phyloP scores from a whole-genome alignment of 139 green algal species.

The Chloropicon primus region DNA sequence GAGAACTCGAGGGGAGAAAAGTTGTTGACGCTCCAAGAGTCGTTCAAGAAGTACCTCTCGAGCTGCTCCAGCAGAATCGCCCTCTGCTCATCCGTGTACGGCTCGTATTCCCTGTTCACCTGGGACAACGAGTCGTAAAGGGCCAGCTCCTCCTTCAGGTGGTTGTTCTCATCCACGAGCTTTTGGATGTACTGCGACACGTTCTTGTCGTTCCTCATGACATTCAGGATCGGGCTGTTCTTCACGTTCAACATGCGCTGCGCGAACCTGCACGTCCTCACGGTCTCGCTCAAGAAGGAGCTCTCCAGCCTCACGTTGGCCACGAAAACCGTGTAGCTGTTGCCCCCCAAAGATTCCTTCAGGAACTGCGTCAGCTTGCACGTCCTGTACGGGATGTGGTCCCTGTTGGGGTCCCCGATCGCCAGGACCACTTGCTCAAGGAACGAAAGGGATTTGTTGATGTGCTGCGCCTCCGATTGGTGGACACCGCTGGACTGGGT shows the following conservation, averaged over 20 bases:
- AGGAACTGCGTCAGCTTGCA: neutral
- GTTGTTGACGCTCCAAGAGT: neutral
- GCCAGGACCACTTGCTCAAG: neutral
- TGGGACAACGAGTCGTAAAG: neutral
- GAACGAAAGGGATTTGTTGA: neutral
- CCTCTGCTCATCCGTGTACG: neutral
- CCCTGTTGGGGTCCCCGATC: neutral
- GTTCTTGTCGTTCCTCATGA: neutral
- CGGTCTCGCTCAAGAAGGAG: neutral
- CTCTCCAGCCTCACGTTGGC: neutral
- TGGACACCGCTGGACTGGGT: neutral
- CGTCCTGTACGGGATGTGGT: neutral
- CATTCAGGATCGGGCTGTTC: neutral
- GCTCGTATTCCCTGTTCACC: neutral
- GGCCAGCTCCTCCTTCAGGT: neutral
- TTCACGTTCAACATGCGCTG: neutral
- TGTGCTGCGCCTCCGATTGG: neutral
- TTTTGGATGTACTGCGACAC: neutral
- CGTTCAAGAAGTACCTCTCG: neutral
- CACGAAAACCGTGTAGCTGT: neutral
- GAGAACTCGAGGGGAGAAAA: conserved; percentile 14
- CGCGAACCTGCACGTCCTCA: neutral
- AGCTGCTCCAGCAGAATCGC: neutral
- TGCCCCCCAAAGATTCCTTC: neutral
- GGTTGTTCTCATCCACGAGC: neutral